Conservation (phyloP, 2,329 filamentous ascomycete species). For the Xylariaceae sp. region DNA sequence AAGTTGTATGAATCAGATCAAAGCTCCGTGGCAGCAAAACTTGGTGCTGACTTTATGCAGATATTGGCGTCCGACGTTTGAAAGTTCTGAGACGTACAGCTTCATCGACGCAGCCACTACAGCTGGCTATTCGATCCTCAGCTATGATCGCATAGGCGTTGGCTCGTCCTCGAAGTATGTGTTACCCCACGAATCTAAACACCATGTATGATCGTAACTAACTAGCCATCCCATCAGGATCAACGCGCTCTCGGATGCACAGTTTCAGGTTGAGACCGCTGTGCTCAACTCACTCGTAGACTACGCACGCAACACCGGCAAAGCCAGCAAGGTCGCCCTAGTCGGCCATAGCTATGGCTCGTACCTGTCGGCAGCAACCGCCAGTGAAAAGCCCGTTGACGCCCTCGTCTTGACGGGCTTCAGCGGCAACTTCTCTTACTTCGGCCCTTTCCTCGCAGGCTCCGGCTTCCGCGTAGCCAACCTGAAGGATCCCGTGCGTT, state of each 20-base stretch:
- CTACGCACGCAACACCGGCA: constrained; percentile 26
- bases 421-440: constrained; percentile 32
- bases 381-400: constrained; percentile 27
- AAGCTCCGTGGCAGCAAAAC: neutral
- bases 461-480: constrained; percentile 34
- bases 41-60: constrained; percentile 13
- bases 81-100: constrained; percentile 26
- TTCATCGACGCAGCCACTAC: constrained; percentile 33
- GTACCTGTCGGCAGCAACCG: constrained; percentile 32
- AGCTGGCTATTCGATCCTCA: constrained; percentile 37
- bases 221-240: constrained; percentile 15
- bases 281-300: constrained; percentile 33
- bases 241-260: constrained; percentile 30
- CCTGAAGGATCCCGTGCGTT: constrained; percentile 28
- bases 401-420: constrained; percentile 34
- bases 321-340: constrained; percentile 33
- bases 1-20: constrained; percentile 26
- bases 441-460: constrained; percentile 34
- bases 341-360: constrained; percentile 38
- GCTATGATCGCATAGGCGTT: constrained; percentile 38
- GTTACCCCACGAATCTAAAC: neutral
- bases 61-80: constrained; percentile 34
- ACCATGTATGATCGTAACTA: neutral
- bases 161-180: constrained; percentile 36
- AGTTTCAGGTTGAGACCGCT: constrained; percentile 38